Conservation (phyloP, 2,329 filamentous ascomycete genomes). For the Cucurbitaria berberidis region DNA sequence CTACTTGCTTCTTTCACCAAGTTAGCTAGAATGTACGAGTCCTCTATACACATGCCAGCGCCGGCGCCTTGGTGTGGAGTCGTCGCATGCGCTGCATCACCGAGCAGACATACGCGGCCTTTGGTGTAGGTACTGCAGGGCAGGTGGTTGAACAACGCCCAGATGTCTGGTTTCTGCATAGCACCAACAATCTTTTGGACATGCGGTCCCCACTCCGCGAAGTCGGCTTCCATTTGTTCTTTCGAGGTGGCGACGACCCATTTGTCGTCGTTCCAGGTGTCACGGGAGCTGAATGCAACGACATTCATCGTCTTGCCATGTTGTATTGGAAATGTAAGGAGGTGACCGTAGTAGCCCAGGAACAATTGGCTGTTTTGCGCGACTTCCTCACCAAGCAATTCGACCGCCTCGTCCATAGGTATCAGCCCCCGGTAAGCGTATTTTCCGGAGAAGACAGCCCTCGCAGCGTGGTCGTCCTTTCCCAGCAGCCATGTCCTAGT, state of each 20-base stretch:
- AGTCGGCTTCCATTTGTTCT: conserved; percentile 42
- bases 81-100: conserved; percentile 64
- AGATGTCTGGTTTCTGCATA: conserved; percentile 61
- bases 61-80: conserved; percentile 64
- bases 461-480: conserved; percentile 48
- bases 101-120: conserved; percentile 57
- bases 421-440: conserved; percentile 69
- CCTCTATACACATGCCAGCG: conserved; percentile 64
- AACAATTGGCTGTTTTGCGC: conserved; percentile 63
- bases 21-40: conserved; percentile 49
- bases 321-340: conserved; percentile 69
- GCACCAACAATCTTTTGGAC: conserved; percentile 41
- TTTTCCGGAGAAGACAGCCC: conserved; percentile 62
- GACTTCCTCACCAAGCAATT: conserved; percentile 58
- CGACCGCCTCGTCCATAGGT: conserved; percentile 62
- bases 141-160: conserved; percentile 63
- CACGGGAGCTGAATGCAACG: conserved; percentile 43
- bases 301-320: conserved; percentile 63
- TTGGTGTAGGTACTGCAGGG: conserved; percentile 55
- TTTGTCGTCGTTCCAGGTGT: conserved; percentile 41
- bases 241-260: conserved; percentile 45
- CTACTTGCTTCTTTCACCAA: conserved; percentile 37
- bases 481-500: conserved; percentile 63
- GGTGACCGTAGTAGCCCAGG: conserved; percentile 64
- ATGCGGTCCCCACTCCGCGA: conserved; percentile 35